Evolutionary conservation across 2,329 filamentous ascomycete genomes (phyloP), one percentile per base, ranked within the genome.

Genomic region (Lachnellula cervina): DNA sequence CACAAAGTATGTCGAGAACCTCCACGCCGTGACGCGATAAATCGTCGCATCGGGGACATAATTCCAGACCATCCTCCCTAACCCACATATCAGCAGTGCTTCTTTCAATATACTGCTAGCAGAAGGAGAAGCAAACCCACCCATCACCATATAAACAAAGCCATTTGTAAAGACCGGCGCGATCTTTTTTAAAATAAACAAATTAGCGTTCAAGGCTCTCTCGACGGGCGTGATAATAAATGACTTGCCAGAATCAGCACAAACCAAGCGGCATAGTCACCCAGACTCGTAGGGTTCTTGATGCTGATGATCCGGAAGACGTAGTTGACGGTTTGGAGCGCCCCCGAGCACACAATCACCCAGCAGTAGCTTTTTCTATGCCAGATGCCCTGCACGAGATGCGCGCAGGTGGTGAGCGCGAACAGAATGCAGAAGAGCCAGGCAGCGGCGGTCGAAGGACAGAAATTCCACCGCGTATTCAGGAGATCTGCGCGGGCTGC

Each of bases 301-400:
- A 76, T 72, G 16, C 70, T 70, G 1, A 76, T 60, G 0, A 71
- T 63, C 28, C 76, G 74, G 17, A 75, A 60, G 6, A 73, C 58
- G 59, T 70, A 79, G 9, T 70, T 69, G 1, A 64, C 62, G n/a
- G 71, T 62, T 61, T 79, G 75, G 74, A 75, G 78, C 0, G 62
- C 25, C 3, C 63, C 62, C 8, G 72, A 76, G 67, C 77, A 73
- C 43, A 76, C 70, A 9, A 79, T 70, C 3, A 62, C 57, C 60
- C 59, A 62, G 42, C 52, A 48, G n/a, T 57, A 53, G 52, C 62
- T 60, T 60, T 70, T 71, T 35, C 66, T 68, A 55, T 69, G 66
- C 2, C 62, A 45, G 21, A 70, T 60, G 1, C 67, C 70, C 62
- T 74, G 72, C 1, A 61, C 48, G 2, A 68, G 43, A 55, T 74